These are phyloP conservation scores for Casuarina cunninghamiana DNA, from an alignment of 306 rosid species.

Conservation along the genomic window DNA sequence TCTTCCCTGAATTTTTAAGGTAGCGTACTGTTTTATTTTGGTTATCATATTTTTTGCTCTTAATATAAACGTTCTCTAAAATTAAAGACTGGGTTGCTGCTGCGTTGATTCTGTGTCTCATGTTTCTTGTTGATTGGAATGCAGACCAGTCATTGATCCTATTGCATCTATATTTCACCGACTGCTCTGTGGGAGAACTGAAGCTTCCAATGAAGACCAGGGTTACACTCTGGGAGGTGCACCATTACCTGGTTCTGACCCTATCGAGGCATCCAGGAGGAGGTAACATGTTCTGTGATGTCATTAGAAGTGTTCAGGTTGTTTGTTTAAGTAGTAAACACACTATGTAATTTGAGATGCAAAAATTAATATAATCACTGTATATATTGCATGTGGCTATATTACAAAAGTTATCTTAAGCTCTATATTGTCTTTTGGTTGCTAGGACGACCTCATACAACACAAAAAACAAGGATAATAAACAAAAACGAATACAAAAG, in stretches of 20 bases:
- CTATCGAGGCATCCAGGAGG: slow-evolving; percentile 90
- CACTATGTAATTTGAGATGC: not conserved
- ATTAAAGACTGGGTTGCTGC: not conserved
- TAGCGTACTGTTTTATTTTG: slow-evolving; percentile 23
- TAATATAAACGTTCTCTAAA: slow-evolving; percentile 4
- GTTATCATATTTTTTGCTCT: not conserved
- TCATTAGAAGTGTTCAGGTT: not conserved
- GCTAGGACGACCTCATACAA: not conserved
- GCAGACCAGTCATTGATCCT: slow-evolving; percentile 86
- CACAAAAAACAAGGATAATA: not conserved
- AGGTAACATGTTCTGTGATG: slow-evolving; percentile 52
- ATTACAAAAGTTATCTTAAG: not conserved
- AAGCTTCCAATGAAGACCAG: slow-evolving; percentile 44
- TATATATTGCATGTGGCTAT: not conserved
- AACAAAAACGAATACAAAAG: not conserved
- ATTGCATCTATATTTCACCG: slow-evolving; percentile 79
- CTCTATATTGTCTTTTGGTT: not conserved
- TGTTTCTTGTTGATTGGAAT: slow-evolving; percentile 27
- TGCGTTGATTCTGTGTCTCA: slow-evolving; percentile 14
- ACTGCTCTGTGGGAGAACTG: slow-evolving; percentile 83
- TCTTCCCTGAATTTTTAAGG: slow-evolving; percentile 91
- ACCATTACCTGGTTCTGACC: slow-evolving; percentile 85
- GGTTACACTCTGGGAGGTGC: slow-evolving; percentile 55
- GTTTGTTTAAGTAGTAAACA: not conserved
- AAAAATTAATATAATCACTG: not conserved